A percentile compares a stretch with the other conserved stretches of the same genome.
These are phyloP conservation scores for Podaxis pistillaris DNA, from an alignment of 768 basidiomycete species.

Conservation along the genomic window DNA sequence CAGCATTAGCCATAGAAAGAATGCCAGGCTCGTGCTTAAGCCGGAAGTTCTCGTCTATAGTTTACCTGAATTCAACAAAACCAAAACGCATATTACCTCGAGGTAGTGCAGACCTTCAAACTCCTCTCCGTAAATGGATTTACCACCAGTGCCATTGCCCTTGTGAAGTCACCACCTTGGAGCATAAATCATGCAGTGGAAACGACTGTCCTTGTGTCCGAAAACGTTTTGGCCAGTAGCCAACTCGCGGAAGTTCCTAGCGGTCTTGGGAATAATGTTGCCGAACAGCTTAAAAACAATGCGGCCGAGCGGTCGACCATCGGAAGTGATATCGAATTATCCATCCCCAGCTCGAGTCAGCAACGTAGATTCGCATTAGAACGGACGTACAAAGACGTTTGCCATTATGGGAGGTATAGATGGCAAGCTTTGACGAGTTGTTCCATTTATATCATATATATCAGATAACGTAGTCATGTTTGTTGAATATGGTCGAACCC, in stretches of 20 bases:
- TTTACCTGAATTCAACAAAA: neutral
- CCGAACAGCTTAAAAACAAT: constrained; percentile 88
- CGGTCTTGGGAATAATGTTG: constrained; percentile 69
- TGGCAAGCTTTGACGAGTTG: neutral
- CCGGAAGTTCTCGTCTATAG: constrained; percentile 79
- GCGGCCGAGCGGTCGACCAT: constrained; percentile 39
- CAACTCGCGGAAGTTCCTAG: constrained; percentile 86
- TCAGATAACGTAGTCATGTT: neutral
- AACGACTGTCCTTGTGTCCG: constrained; percentile 65
- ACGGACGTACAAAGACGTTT: constrained; percentile 13
- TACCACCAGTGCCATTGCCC: constrained; percentile 72
- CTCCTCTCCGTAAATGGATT: constrained; percentile 72
- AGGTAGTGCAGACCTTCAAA: constrained; percentile 48
- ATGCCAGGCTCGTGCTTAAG: constrained; percentile 69
- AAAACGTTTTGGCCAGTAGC: constrained; percentile 72
- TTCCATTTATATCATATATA: neutral
- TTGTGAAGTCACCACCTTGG: constrained; percentile 84
- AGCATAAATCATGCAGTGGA: constrained; percentile 92
- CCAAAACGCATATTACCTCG: neutral
- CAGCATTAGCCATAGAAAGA: constrained; percentile 80
- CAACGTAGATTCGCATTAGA: neutral
- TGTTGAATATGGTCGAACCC: neutral
- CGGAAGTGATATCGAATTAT: constrained; percentile 67
- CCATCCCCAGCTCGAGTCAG: neutral
- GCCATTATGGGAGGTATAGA: neutral